Conservation (phyloP, 176 grass and related monocot species). For the Avena insularis region DNA sequence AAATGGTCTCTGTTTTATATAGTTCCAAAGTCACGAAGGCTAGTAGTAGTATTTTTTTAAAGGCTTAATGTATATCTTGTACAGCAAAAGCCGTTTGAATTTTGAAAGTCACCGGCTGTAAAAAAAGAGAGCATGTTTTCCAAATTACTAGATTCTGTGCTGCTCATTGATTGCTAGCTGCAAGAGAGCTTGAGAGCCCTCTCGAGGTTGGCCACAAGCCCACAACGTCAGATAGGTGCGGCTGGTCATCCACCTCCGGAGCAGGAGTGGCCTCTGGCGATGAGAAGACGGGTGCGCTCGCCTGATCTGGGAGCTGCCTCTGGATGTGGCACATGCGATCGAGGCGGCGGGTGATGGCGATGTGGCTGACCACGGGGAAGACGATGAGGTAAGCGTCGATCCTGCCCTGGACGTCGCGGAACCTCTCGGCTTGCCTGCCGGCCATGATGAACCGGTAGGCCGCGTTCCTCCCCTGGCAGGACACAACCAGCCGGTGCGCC, state of each 20-base stretch:
- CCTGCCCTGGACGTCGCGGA: not conserved
- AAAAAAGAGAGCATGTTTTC: not conserved
- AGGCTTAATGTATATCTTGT: not conserved
- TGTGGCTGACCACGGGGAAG: not conserved
- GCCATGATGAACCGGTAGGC: not conserved
- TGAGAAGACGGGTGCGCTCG: too few relatives aligned
- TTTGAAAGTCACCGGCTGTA: not conserved
- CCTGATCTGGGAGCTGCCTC: not conserved
- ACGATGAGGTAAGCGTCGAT: conserved; percentile 3
- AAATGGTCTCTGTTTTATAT: not conserved
- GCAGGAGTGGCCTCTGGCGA: not conserved
- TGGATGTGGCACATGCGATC: not conserved
- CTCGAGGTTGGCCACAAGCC: not conserved
- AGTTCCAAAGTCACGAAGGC: not conserved
- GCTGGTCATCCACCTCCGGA: not conserved
- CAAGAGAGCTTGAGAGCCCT: not conserved
- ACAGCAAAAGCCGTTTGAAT: not conserved
- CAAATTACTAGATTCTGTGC: not conserved
- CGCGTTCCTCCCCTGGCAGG: not conserved
- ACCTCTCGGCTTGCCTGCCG: not conserved
- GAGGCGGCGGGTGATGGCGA: not conserved
- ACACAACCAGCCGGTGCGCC: not conserved
- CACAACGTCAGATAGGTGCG: not conserved
- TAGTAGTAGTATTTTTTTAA: not conserved
- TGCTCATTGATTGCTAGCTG: not conserved